Conservation (phyloP, 176 grass and related monocot genomes). For the Aegilops bicornis region DNA sequence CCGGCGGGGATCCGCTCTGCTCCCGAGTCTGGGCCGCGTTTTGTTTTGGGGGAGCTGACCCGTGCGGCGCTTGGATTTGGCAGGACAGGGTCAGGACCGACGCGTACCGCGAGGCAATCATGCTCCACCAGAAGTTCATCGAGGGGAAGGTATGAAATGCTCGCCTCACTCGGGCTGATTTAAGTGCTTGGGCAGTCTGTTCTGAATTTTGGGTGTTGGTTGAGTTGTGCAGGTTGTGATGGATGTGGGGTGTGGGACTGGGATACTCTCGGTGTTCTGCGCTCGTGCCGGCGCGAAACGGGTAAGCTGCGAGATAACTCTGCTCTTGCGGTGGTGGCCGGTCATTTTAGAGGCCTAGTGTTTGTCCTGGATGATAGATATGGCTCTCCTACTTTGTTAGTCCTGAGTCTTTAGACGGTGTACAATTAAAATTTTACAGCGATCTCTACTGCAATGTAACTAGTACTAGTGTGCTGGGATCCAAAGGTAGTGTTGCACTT, state of each 20-base stretch:
- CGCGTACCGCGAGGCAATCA: slow-evolving; percentile 66
- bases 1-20: not conserved
- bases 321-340: not conserved
- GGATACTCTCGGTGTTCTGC: slow-evolving; percentile 90
- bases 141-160: slow-evolving; percentile 73
- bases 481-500: not conserved
- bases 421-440: not conserved
- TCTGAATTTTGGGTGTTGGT: too few species aligned
- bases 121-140: slow-evolving; percentile 78
- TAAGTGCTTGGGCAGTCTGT: too few species aligned
- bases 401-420: not conserved
- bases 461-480: not conserved
- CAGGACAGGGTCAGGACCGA: slow-evolving; percentile 87
- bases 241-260: slow-evolving; percentile 93
- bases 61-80: not conserved
- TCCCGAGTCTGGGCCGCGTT: not conserved
- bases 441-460: not conserved
- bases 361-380: not conserved
- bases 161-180: too few species aligned
- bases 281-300: slow-evolving; percentile 84
- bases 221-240: slow-evolving; percentile 58
- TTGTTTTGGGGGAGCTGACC: not conserved
- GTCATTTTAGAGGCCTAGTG: not conserved
- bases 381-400: not conserved
- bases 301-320: slow-evolving; percentile 35